Evolutionary conservation across 139 green algal species (phyloP), one percentile per base, ranked within the genome.

Genomic region (Eudorina sp.): DNA sequence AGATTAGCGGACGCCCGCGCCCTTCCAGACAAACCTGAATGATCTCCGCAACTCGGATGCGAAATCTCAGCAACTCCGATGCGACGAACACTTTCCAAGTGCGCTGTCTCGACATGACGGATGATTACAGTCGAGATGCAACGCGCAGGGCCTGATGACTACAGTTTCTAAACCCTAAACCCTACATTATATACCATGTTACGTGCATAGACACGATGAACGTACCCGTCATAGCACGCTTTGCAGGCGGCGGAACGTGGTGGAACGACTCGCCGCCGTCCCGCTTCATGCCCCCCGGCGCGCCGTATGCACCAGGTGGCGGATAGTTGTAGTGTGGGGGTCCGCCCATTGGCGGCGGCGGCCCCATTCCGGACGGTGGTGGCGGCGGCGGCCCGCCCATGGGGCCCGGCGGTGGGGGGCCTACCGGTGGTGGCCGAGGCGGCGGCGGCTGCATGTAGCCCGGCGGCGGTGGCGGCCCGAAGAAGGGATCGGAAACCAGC

Each of bases 171-270:
- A n/a, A n/a, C n/a, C n/a, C n/a, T n/a, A n/a, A n/a, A n/a, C n/a
- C n/a, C n/a, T n/a, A n/a, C n/a, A n/a, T n/a, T n/a, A n/a, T n/a
- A n/a, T n/a, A n/a, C n/a, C n/a, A n/a, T n/a, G n/a, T n/a, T n/a
- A n/a, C n/a, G n/a, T n/a, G n/a, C n/a, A n/a, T n/a, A n/a, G n/a
- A n/a, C n/a, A n/a, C n/a, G n/a, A n/a, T n/a, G n/a, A 1, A 29
- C 78, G 25, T 51, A 86, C 80, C 41, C 7, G 34, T 13, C 80
- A 86, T 86, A 11, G 29, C 25, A 0, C 80, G 60, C 80, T 86
- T 86, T 60, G 4, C 40, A 2, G 80, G 80, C 60, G 80, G 80
- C 31, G 78, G 78, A 2, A 85, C 78, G 78, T 74, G 55, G 53
- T 85, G 78, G 53, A 75, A 85, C 14, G 55, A 75, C 36, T 85